Evolutionary conservation across 2,329 filamentous ascomycete species (phyloP).

Genomic region (Sclerotinia trifoliorum): DNA sequence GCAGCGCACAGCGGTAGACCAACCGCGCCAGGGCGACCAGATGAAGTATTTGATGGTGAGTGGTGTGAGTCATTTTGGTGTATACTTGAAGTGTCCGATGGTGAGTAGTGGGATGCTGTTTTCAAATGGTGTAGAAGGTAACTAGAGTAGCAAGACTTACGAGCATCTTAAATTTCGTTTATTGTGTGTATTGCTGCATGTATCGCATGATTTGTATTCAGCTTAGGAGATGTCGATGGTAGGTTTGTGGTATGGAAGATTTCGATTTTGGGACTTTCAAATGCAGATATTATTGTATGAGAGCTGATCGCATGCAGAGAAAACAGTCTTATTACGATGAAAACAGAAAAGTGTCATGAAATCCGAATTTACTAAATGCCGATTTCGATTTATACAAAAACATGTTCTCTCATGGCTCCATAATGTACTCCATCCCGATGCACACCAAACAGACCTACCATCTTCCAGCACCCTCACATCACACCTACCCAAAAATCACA

Average conservation of each 20-base stretch:
- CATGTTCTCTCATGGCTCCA: background rate
- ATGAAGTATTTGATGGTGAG: background rate
- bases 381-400: background rate
- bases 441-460: background rate
- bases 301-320: no score
- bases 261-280: no score
- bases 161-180: no score
- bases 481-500: conserved; percentile 5
- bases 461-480: background rate
- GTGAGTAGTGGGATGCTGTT: background rate
- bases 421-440: background rate
- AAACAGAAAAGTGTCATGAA: background rate
- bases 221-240: no score
- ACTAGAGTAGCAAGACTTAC: no score
- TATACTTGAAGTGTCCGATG: background rate
- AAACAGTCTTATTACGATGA: background rate
- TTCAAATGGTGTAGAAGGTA: no score
- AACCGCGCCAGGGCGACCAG: background rate
- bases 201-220: no score
- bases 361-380: no score
- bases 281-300: no score
- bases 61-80: no score
- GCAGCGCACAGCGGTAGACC: background rate
- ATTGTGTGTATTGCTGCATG: no score
- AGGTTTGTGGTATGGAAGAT: no score